phyloP scores from a whole-genome alignment of 2,329 filamentous ascomycete species.

The Passalora sequoiae region DNA sequence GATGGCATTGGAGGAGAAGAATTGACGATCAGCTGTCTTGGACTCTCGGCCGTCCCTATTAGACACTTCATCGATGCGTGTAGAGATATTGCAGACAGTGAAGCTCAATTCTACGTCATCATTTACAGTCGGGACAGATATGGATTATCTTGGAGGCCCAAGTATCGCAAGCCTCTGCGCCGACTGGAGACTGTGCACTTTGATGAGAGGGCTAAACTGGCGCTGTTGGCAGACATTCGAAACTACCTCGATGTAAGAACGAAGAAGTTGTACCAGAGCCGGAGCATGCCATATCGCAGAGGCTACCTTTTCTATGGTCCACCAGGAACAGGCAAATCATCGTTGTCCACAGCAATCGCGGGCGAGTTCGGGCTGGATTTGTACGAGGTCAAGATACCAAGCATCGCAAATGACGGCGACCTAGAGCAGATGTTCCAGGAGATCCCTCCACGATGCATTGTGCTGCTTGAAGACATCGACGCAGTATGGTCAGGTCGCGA shows the following conservation, averaged over 20 bases:
- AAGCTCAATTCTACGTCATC: slow-evolving; percentile 39
- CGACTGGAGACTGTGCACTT: slow-evolving; percentile 69
- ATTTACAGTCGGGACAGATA: slow-evolving; percentile 38
- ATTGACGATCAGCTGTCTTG: slow-evolving; percentile 39
- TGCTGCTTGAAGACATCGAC: slow-evolving; percentile 42
- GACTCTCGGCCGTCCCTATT: slow-evolving; percentile 43
- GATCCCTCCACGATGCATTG: slow-evolving; percentile 39
- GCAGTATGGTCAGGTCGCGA: slow-evolving; percentile 29
- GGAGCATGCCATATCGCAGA: slow-evolving; percentile 76
- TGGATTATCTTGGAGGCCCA: slow-evolving; percentile 32
- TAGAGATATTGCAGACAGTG: slow-evolving; percentile 36
- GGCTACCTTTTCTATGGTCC: slow-evolving; percentile 75
- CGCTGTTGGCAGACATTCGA: slow-evolving; percentile 63
- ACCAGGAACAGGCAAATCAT: slow-evolving; percentile 26
- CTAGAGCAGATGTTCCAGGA: slow-evolving; percentile 38
- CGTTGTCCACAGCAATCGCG: slow-evolving; percentile 35
- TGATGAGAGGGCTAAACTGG: slow-evolving; percentile 58
- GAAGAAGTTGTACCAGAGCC: slow-evolving; percentile 69
- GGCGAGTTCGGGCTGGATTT: slow-evolving; percentile 39
- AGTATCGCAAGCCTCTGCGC: slow-evolving; percentile 51
- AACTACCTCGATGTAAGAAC: slow-evolving; percentile 68
- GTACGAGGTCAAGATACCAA: slow-evolving; percentile 38
- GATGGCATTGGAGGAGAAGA: slow-evolving; percentile 25
- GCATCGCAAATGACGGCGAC: slow-evolving; percentile 56
- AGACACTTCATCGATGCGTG: slow-evolving; percentile 39